A percentile compares a stretch with the other conserved stretches of the same genome.
phyloP scores from a whole-genome alignment of 2,329 filamentous ascomycete genomes.

The Parastagonospora avenae region DNA sequence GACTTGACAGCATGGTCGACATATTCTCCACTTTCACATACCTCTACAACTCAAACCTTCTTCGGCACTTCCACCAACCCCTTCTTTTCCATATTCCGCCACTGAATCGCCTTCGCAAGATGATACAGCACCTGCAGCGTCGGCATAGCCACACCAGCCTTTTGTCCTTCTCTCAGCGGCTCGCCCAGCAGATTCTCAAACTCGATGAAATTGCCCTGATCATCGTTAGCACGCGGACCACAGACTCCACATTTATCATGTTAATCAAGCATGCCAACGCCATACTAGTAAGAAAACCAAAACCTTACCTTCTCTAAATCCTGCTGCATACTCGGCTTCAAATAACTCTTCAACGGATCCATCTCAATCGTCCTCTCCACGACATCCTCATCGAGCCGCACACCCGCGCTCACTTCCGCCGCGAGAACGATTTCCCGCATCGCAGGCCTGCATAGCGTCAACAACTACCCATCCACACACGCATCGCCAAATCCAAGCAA shows the following conservation, averaged over 20 bases:
- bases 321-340: conserved; percentile 61
- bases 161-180: conserved; percentile 58
- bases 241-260: neutral
- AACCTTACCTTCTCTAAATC: conserved; percentile 55
- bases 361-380: conserved; percentile 53
- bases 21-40: neutral
- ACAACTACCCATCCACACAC: too few relatives aligned
- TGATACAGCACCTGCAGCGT: conserved; percentile 57
- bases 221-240: neutral
- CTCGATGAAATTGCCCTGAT: conserved; percentile 60
- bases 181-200: conserved; percentile 63
- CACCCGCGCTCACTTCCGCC: conserved; percentile 52
- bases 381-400: conserved; percentile 51
- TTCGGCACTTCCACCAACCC: conserved; percentile 45
- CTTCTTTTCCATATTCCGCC: conserved; percentile 53
- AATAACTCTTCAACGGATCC: conserved; percentile 57
- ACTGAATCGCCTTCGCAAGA: conserved; percentile 56
- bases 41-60: neutral
- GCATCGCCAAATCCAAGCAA: too few relatives aligned
- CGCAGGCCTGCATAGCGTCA: conserved; percentile 54
- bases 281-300: neutral
- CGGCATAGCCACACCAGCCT: conserved; percentile 56
- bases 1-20: too few relatives aligned
- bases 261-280: neutral
- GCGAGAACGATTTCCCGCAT: conserved; percentile 59